Base-by-base conservation (phyloP, 2,329 filamentous ascomycete species). In the Laburnicola sp. region DNA sequence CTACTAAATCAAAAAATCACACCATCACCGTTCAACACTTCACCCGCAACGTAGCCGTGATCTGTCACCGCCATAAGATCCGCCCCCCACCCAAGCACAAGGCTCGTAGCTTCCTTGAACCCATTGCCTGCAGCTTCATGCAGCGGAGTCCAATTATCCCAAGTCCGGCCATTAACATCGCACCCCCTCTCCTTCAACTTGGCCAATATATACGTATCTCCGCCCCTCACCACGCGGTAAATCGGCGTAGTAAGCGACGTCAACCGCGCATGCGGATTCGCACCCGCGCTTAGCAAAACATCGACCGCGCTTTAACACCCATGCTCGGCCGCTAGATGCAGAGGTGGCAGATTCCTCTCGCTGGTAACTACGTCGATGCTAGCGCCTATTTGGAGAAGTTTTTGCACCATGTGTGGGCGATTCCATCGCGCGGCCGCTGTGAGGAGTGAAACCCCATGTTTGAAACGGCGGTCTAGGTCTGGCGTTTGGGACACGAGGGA, bases 111-210 rank as follows among this genome's bases (percentile, higher is more conserved):
- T 16, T 16, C 16, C 16, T 16, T 16, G 16, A 16, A 16, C 16
- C 16, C 16, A 16, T 16, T 16, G 16, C 16, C 16, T 16, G 16
- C 16, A 16, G 51, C 51, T 26, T 54, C 51, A 5, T 28, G 7
- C 34, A 51, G 36, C 6, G 51, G 41, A n/a, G 35, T 47, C 51
- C 51, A 54, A 3, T 30, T 22, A 26, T 47, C 47, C n/a, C 28
- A 47, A 6, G 41, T 51, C 6, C 11, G 11, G 21, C 25, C 47
- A 50, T 54, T 39, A 7, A 50, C 31, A 32, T 53, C 46, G 40
- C 39, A 26, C 6, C 41, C 51, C 16, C 21, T 21, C 2, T 35
- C 51, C 26, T 44, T 50, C 36, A 47, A 31, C 28, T 34, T 25
- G 16, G 8, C 16, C 10, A 54, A 11, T 10, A 48, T 52, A 27